A percentile compares a stretch with the other conserved stretches of the same genome.
Conservation (phyloP, 805 yeast species). For the Candida caryicola region DNA sequence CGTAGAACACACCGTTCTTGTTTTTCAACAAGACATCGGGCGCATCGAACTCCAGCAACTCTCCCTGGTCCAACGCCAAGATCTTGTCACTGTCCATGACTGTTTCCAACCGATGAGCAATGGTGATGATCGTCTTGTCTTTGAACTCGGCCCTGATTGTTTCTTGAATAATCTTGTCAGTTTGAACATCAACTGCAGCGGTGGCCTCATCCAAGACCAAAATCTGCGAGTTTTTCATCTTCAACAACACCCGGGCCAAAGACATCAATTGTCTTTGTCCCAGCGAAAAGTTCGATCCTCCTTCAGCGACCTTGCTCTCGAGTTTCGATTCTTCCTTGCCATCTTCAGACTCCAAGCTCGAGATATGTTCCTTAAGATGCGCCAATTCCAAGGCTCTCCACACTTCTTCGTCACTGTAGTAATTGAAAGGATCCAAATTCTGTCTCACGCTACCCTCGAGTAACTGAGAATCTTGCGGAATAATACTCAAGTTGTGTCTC, state of each 20-base stretch:
- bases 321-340: slow-evolving; percentile 14
- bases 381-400: slow-evolving; percentile 23
- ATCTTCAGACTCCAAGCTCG: slow-evolving; percentile 9
- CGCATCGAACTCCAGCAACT: slow-evolving; percentile 71
- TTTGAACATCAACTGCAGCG: slow-evolving; percentile 87
- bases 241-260: slow-evolving; percentile 76
- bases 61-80: slow-evolving; percentile 70
- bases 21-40: slow-evolving; percentile 52
- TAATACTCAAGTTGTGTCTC: slow-evolving; percentile 22
- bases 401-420: slow-evolving; percentile 19
- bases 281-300: slow-evolving; percentile 79
- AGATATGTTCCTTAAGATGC: slow-evolving; percentile 17
- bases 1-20: slow-evolving; percentile 47
- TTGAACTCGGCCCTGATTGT: slow-evolving; percentile 73
- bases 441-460: slow-evolving; percentile 24
- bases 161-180: slow-evolving; percentile 76
- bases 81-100: slow-evolving; percentile 82
- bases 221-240: slow-evolving; percentile 21
- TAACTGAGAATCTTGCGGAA: slow-evolving; percentile 27
- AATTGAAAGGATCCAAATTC: slow-evolving; percentile 25
- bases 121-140: slow-evolving; percentile 79
- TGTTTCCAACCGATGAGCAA: slow-evolving; percentile 88
- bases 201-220: slow-evolving; percentile 30
- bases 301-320: slow-evolving; percentile 48
- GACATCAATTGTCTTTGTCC: slow-evolving; percentile 90